Evolutionary conservation across 208 protist species (phyloP).

Genomic region (Zelonia costaricensis): DNA sequence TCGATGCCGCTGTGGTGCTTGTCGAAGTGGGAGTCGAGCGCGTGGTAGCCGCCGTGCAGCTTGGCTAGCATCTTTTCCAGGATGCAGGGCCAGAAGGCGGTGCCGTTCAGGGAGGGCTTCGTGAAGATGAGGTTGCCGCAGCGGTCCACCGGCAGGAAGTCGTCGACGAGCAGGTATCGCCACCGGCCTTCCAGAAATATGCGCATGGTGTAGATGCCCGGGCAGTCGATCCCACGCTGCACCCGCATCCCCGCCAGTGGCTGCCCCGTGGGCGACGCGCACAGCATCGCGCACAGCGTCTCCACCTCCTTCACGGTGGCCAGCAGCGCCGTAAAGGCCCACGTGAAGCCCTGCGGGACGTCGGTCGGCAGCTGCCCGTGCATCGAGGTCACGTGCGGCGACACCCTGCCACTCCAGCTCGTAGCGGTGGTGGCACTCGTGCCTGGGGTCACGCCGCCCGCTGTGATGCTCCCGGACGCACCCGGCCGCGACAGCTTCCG

Average conservation of each 20-base stretch:
- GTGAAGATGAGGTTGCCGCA: conserved; percentile 71
- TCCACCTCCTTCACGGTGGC: conserved; percentile 32
- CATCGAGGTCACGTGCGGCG: background rate
- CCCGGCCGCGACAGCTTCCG: no score
- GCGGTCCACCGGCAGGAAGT: conserved; percentile 79
- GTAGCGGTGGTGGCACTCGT: no score
- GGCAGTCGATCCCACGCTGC: conserved; percentile 18
- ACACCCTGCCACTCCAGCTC: background rate
- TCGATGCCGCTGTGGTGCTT: conserved; percentile 20
- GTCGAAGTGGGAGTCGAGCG: conserved; percentile 45
- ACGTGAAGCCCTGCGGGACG: conserved; percentile 43
- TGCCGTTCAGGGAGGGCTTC: conserved; percentile 30
- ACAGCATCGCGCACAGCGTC: conserved; percentile 14
- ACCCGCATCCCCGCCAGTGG: background rate
- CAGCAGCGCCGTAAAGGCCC: conserved; percentile 56
- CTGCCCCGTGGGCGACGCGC: conserved; percentile 1
- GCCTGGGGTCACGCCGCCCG: no score
- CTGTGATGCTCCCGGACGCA: no score
- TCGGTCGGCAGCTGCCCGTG: conserved; percentile 30
- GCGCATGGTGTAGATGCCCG: conserved; percentile 60
- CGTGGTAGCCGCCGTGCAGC: conserved; percentile 77
- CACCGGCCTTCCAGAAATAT: conserved; percentile 82
- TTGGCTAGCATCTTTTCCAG: conserved; percentile 90
- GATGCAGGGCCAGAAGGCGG: conserved; percentile 73
- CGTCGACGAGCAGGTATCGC: conserved; percentile 87